phyloP scores from a whole-genome alignment of 805 yeast species.

The Candida hispaniensis region DNA sequence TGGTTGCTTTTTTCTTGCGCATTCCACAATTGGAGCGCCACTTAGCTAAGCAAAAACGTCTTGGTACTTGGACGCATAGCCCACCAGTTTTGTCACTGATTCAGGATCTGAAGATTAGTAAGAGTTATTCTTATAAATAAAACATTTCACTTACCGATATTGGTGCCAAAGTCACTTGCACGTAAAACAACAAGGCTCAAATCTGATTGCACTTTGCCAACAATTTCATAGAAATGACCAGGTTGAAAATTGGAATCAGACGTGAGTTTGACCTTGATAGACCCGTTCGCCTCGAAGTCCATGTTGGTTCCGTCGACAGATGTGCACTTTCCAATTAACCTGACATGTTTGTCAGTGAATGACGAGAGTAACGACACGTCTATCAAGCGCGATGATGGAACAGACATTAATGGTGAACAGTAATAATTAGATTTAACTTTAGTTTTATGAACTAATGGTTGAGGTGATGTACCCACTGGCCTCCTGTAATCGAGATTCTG shows the following conservation, averaged over 20 bases:
- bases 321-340: slow-evolving; percentile 28
- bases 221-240: slow-evolving; percentile 29
- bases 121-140: no score
- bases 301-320: slow-evolving; percentile 23
- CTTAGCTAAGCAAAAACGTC: no score
- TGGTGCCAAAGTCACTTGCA: slow-evolving; percentile 22
- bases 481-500: slow-evolving; percentile 10
- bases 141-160: slow-evolving; percentile 23
- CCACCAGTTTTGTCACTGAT: no score
- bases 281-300: slow-evolving; percentile 28
- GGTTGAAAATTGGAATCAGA: slow-evolving; percentile 19
- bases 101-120: no score
- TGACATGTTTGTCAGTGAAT: slow-evolving; percentile 24
- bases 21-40: no score
- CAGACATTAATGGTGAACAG: slow-evolving; percentile 12
- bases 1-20: no score
- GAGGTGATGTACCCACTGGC: slow-evolving; percentile 4
- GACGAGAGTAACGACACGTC: slow-evolving; percentile 17
- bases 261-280: slow-evolving; percentile 24
- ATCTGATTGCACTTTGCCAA: slow-evolving; percentile 29
- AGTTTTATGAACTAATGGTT: neutral
- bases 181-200: slow-evolving; percentile 22
- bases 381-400: slow-evolving; percentile 2
- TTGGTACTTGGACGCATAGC: no score
- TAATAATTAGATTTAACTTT: neutral